phyloP scores from a whole-genome alignment of 371 early-diverging fungal species.

The Sporodiniella umbellata region DNA sequence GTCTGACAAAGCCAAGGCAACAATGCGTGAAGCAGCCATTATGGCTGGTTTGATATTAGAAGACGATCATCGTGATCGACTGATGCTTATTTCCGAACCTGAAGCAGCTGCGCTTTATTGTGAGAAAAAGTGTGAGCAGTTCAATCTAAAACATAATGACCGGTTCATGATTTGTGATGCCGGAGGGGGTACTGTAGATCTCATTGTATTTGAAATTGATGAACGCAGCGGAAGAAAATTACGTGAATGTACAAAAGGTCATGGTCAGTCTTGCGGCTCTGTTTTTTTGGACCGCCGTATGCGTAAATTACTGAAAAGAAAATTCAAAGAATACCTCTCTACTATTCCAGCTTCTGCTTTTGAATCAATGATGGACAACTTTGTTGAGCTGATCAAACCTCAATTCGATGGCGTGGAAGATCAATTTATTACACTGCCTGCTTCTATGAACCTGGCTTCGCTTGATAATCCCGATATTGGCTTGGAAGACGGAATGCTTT shows the following conservation, averaged over 20 bases:
- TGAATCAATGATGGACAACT: constrained; percentile 56
- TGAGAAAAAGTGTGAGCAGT: constrained; percentile 50
- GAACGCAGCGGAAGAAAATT: constrained; percentile 38
- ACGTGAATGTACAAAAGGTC: constrained; percentile 58
- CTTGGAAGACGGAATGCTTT: constrained; percentile 56
- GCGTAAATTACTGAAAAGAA: constrained; percentile 53
- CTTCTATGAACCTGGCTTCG: constrained; percentile 18
- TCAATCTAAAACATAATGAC: constrained; percentile 40
- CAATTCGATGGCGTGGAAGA: constrained; percentile 58
- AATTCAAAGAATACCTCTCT: constrained; percentile 48
- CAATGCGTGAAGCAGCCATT: constrained; percentile 50
- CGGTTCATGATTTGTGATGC: constrained; percentile 56
- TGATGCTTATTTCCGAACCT: constrained; percentile 47
- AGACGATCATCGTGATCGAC: constrained; percentile 39
- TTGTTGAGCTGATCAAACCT: constrained; percentile 57
- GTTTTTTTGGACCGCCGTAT: constrained; percentile 59
- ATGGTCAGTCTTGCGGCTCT: constrained; percentile 58
- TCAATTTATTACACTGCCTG: constrained; percentile 38
- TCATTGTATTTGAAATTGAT: constrained; percentile 40
- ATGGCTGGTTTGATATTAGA: constrained; percentile 39
- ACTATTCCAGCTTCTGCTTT: constrained; percentile 56
- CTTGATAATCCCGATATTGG: constrained; percentile 35
- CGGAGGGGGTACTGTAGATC: constrained; percentile 41
- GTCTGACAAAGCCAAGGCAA: constrained; percentile 48
- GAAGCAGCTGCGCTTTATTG: constrained; percentile 55